Evolutionary conservation across 352 stramenopile genomes (phyloP).

Genomic region (Elongisporangium undulatum): DNA sequence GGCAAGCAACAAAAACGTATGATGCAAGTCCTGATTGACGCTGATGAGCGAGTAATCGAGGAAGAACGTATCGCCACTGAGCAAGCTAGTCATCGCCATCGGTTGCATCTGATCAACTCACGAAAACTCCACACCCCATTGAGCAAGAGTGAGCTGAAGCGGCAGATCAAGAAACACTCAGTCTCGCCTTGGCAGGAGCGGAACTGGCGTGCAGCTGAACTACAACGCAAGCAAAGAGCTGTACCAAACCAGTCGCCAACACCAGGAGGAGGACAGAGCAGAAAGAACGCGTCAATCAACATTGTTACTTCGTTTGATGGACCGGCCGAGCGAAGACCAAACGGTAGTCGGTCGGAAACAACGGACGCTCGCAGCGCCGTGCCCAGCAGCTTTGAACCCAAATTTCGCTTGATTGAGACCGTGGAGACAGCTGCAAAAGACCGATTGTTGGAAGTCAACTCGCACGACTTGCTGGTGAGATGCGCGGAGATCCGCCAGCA

Average conservation of each 20-base stretch:
- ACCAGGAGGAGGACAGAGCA: background rate
- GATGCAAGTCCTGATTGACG: constrained; percentile 62
- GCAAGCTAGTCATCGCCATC: constrained; percentile 49
- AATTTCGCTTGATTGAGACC: constrained; percentile 55
- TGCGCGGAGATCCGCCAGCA: constrained; percentile 62
- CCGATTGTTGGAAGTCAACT: constrained; percentile 43
- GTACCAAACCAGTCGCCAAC: background rate
- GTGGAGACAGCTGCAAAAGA: constrained; percentile 54
- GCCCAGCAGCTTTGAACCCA: background rate
- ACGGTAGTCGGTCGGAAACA: background rate
- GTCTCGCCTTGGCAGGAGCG: constrained; percentile 70
- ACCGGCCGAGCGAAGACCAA: background rate
- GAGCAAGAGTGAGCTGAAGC: constrained; percentile 13
- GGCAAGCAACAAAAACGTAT: constrained; percentile 63
- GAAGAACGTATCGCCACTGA: constrained; percentile 56
- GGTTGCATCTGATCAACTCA: constrained; percentile 40
- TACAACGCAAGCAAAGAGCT: constrained; percentile 6
- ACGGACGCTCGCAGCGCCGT: background rate
- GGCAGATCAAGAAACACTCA: constrained; percentile 8
- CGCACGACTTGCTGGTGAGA: constrained; percentile 66
- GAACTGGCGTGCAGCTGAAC: constrained; percentile 44
- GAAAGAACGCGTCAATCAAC: background rate
- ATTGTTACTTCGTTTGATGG: background rate
- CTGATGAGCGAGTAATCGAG: constrained; percentile 60
- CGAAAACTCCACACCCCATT: constrained; percentile 16